phyloP scores from a whole-genome alignment of 257 asterid genomes.

The Nemophila menziesii region DNA sequence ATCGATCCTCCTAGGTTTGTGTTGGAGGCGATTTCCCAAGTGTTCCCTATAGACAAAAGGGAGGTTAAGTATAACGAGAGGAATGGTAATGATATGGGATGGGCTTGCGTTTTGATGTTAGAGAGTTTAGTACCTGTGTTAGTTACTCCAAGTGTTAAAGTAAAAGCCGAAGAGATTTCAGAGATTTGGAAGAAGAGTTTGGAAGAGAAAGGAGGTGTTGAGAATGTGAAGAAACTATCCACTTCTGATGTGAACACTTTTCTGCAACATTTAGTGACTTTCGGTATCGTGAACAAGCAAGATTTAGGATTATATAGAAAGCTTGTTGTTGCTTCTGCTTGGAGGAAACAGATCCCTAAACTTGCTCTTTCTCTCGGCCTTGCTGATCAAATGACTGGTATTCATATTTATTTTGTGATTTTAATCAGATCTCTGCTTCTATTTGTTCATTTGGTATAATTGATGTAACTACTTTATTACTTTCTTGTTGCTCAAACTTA shows the following conservation, averaged over 20 bases:
- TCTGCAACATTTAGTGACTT: slow-evolving; percentile 95
- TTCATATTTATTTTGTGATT: not conserved
- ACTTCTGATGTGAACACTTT: slow-evolving; percentile 95
- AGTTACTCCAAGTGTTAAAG: slow-evolving; percentile 77
- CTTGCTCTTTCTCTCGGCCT: slow-evolving; percentile 93
- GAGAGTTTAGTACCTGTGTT: slow-evolving; percentile 91
- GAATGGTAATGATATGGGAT: slow-evolving; percentile 61
- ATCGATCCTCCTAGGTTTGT: slow-evolving; percentile 94
- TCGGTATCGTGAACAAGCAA: slow-evolving; percentile 71
- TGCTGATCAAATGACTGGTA: slow-evolving; percentile 92
- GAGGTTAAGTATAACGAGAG: slow-evolving; percentile 11
- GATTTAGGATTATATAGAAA: slow-evolving; percentile 88
- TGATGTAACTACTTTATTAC: not conserved
- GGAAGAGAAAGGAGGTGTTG: slow-evolving; percentile 97
- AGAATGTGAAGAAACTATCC: slow-evolving; percentile 50
- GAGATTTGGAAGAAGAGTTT: slow-evolving; percentile 93
- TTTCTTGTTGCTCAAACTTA: not conserved
- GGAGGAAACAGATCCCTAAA: slow-evolving; percentile 99
- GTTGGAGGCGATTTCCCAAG: slow-evolving; percentile 84
- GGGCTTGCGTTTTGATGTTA: slow-evolving; percentile 95
- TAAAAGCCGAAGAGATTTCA: slow-evolving; percentile 78
- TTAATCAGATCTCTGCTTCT: too few relatives aligned
- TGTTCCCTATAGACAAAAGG: slow-evolving; percentile 60
- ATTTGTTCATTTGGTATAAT: not conserved
- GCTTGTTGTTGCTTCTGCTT: slow-evolving; percentile 97